phyloP scores from a whole-genome alignment of 2,329 filamentous ascomycete genomes.

The Cladosporium sp. region DNA sequence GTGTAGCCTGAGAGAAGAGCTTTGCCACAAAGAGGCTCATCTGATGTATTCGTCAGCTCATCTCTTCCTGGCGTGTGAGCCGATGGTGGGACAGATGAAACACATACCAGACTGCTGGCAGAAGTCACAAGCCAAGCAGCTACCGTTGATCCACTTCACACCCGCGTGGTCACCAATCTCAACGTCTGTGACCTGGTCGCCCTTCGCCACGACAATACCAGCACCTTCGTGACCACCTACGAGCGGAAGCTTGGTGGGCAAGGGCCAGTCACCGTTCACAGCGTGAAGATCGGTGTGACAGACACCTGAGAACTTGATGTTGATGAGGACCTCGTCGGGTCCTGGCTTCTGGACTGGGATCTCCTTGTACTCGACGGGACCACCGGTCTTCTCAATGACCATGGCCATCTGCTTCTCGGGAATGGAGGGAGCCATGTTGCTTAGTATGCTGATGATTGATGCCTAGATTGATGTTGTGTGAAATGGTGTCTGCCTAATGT shows the following conservation, averaged over 20 bases:
- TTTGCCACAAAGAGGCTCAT: conserved; percentile 78
- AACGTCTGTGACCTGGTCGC: conserved; percentile 71
- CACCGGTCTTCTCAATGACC: conserved; percentile 77
- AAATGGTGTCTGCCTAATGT: neutral
- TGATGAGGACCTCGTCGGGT: conserved; percentile 85
- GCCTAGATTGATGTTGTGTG: neutral
- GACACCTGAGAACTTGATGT: conserved; percentile 85
- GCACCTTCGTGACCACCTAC: conserved; percentile 78
- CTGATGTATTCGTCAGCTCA: conserved; percentile 34
- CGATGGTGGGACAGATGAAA: conserved; percentile 41
- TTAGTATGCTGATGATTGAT: neutral
- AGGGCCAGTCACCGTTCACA: conserved; percentile 85
- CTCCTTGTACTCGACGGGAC: conserved; percentile 66
- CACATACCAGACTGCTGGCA: conserved; percentile 77
- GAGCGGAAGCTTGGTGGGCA: conserved; percentile 75
- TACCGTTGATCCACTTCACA: conserved; percentile 88
- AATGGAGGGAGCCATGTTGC: conserved; percentile 40
- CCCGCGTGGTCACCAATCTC: conserved; percentile 81
- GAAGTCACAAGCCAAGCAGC: conserved; percentile 77
- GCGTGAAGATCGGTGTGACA: conserved; percentile 85
- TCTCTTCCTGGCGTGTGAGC: neutral
- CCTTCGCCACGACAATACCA: conserved; percentile 75
- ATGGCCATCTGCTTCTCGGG: conserved; percentile 88
- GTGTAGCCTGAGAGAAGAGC: conserved; percentile 82
- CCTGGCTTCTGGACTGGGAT: conserved; percentile 78